Base-by-base conservation (phyloP, 2,329 filamentous ascomycete species). In the Dothiorella sarmentorum region DNA sequence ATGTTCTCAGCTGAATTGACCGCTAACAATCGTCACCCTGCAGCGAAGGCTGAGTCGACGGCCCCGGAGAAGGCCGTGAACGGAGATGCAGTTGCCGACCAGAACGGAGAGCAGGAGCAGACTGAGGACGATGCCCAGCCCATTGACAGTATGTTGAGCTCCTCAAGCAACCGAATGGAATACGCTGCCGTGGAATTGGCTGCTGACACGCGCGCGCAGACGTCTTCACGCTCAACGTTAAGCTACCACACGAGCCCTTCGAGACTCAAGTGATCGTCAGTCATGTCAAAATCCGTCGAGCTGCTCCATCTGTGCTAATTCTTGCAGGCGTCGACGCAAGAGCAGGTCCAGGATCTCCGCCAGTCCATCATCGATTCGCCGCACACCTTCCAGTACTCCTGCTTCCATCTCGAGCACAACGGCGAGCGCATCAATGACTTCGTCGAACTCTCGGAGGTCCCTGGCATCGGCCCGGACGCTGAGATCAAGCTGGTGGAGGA, bases 361-460 rank as follows among this genome's bases (percentile, higher is more conserved):
- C 94, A 97, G 76, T 93, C 92, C 62, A 89, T 99, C 72, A 91
- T 97, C 76, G 94, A 99, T 76, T 83, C 91, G 51, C 94, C 94
- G 4, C 83, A 88, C 61, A 95, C 93, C 53, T 94, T 97, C 78
- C 91, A 96, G 75, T 97, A 97, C 79, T 96, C 94, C 56, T 99
- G 94, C 81, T 99, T 99, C 80, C 94, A 99, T 77, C 86, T 99
- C 68, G 92, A 97, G 77, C 87, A 92, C 77, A 87, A 90, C 61
- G 90, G 91, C 65, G 80, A 89, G 75, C 88, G 89, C 64, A 88
- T 99, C 81, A 97, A 97, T 74, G 94, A 99, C 75, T 97, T 94
- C 68, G 84, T 95, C 61, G 88, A 95, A 72, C 83, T 99, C 62
- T 91, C 90, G 57, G 93, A 99, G 71, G 89, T 99, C 58, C 82